A percentile compares a stretch with the other conserved stretches of the same genome.
Conservation (phyloP, 495 filamentous ascomycete genomes). For the Penicillium silybi region DNA sequence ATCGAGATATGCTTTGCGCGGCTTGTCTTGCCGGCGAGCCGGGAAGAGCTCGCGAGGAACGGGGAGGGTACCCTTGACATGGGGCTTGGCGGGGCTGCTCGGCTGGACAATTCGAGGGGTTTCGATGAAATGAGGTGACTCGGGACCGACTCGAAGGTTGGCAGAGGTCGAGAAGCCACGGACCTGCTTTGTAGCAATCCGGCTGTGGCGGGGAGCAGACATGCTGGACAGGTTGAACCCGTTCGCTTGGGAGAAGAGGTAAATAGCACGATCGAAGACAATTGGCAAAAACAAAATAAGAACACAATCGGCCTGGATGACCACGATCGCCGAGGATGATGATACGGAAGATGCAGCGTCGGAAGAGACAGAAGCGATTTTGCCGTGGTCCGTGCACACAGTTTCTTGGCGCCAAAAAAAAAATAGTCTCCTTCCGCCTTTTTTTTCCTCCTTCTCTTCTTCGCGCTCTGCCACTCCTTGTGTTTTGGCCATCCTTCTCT, state of each 20-base stretch:
- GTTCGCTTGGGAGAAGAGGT: neutral
- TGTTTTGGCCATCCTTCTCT: conserved; percentile 29
- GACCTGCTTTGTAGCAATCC: conserved; percentile 43
- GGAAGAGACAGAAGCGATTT: conserved; percentile 45
- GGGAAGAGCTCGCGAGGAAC: conserved; percentile 65
- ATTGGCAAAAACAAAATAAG: neutral
- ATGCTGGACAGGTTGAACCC: conserved; percentile 22
- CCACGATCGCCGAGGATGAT: conserved; percentile 7
- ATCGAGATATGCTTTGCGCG: conserved; percentile 49
- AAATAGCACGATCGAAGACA: neutral
- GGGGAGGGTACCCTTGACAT: conserved; percentile 68
- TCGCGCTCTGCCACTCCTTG: conserved; percentile 36
- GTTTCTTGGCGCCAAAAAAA: conserved; percentile 40
- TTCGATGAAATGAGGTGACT: conserved; percentile 71
- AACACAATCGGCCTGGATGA: conserved; percentile 1
- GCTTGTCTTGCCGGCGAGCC: conserved; percentile 44
- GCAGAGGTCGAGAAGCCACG: conserved; percentile 41
- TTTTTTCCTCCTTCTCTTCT: conserved; percentile 30
- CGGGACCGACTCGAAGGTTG: conserved; percentile 49
- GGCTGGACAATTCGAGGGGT: conserved; percentile 55
- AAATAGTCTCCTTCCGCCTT: conserved; percentile 24
- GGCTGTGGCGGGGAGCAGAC: conserved; percentile 39
- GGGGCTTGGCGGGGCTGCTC: conserved; percentile 35
- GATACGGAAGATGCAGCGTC: conserved; percentile 13
- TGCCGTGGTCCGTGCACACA: conserved; percentile 40